phyloP scores from a whole-genome alignment of 306 rosid genomes.

The Cucurbita pepo region DNA sequence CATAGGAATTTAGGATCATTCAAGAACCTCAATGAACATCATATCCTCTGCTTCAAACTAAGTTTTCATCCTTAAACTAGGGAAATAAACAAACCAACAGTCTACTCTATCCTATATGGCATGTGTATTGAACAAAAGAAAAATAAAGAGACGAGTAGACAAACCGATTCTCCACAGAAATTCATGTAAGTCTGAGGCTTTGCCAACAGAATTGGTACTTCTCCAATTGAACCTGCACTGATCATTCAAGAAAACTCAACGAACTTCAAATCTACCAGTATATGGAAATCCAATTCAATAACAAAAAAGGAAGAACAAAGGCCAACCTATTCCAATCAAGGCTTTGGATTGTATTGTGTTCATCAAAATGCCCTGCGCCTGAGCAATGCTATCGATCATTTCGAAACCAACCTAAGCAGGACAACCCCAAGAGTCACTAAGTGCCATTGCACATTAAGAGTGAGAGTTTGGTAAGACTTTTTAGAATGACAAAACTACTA shows the following conservation, averaged over 20 bases:
- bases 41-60: too few relatives aligned
- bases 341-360: constrained; percentile 87
- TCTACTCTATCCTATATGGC: too few relatives aligned
- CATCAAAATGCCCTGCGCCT: constrained; percentile 55
- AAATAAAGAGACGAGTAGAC: constrained; percentile 14
- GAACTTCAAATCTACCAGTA: not conserved
- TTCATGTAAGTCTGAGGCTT: constrained; percentile 93
- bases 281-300: not conserved
- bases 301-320: not conserved
- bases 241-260: constrained; percentile 16
- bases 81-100: not conserved
- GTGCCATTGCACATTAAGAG: not conserved
- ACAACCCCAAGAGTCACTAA: constrained; percentile 2
- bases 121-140: not conserved
- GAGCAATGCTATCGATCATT: constrained; percentile 53
- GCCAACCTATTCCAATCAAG: constrained; percentile 69
- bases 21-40: too few relatives aligned
- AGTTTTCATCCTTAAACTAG: too few relatives aligned
- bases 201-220: constrained; percentile 74
- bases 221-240: constrained; percentile 78
- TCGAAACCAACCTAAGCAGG: constrained; percentile 70
- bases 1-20: not conserved
- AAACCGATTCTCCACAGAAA: constrained; percentile 81
- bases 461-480: not conserved
- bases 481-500: not conserved